These are phyloP conservation scores for Neobulgaria alba DNA, from an alignment of 2,329 filamentous ascomycete genomes.

Conservation along the genomic window DNA sequence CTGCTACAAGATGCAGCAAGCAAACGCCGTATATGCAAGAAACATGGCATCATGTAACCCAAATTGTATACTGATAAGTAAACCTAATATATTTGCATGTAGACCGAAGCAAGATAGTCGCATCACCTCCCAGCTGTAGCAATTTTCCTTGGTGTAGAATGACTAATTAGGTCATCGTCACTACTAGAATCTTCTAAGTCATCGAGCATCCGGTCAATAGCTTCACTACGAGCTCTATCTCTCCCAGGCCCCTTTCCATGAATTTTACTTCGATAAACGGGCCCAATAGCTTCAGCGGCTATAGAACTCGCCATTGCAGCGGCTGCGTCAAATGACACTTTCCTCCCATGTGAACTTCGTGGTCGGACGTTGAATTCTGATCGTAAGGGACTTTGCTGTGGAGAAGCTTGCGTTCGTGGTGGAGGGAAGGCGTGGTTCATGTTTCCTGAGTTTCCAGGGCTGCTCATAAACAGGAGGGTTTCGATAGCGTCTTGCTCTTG, in stretches of 20 bases:
- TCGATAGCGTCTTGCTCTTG: constrained; percentile 78
- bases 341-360: constrained; percentile 15
- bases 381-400: constrained; percentile 27
- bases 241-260: constrained; percentile 4
- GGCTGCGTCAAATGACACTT: constrained; percentile 21
- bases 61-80: no score
- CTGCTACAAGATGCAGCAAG: no score
- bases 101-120: no score
- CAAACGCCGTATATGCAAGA: no score
- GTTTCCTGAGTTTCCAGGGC: constrained; percentile 61
- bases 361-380: constrained; percentile 22
- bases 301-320: constrained; percentile 14
- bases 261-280: constrained; percentile 16
- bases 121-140: no score
- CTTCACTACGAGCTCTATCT: constrained; percentile 15
- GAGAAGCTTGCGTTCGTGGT: constrained; percentile 24
- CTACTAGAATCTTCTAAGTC: constrained; percentile 29
- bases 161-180: constrained; percentile 20
- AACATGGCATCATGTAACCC: no score
- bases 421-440: constrained; percentile 46
- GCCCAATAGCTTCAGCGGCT: constrained; percentile 13
- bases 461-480: constrained; percentile 73
- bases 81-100: no score
- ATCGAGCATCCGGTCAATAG: constrained; percentile 28
- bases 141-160: no score